Conservation (phyloP, 371 early-diverging fungal genomes). For the Rhizopus arrhizus region DNA sequence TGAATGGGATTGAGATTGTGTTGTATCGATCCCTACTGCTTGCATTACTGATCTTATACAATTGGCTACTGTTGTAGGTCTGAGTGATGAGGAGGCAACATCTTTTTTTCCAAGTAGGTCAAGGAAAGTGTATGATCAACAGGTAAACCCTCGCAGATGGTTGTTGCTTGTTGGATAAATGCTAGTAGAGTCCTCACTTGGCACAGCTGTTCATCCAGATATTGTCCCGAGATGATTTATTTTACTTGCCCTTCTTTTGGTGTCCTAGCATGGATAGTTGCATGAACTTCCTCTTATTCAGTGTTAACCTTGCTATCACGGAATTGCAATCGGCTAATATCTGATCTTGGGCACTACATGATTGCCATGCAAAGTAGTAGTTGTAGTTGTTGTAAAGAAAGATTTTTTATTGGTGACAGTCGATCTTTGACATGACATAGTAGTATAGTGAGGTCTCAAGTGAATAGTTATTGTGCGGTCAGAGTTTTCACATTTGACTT, state of each 20-base stretch:
- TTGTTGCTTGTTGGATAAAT: not conserved
- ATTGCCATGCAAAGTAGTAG: constrained; percentile 8
- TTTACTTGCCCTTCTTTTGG: constrained; percentile 13
- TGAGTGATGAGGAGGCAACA: not conserved
- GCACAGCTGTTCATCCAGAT: not conserved
- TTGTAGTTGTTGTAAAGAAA: constrained; percentile 3
- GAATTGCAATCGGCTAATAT: constrained; percentile 11
- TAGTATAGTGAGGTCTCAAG: constrained; percentile 10
- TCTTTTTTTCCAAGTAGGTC: not conserved
- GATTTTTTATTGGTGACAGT: not conserved
- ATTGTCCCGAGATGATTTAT: not conserved
- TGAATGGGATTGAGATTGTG: constrained; percentile 3
- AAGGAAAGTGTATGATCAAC: constrained; percentile 2
- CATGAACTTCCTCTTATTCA: not conserved
- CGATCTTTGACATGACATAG: not conserved
- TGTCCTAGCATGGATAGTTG: not conserved
- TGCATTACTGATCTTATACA: not conserved
- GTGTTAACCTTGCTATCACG: not conserved
- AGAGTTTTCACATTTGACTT: constrained; percentile 5
- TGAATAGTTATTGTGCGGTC: constrained; percentile 2
- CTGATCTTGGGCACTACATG: constrained; percentile 28
- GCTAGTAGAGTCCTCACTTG: not conserved
- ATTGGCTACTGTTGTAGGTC: constrained; percentile 10
- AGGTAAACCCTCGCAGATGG: not conserved
- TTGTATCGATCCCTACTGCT: constrained; percentile 8